Conservation (phyloP, 768 basidiomycete genomes). For the Stropharia rugosoannulata region DNA sequence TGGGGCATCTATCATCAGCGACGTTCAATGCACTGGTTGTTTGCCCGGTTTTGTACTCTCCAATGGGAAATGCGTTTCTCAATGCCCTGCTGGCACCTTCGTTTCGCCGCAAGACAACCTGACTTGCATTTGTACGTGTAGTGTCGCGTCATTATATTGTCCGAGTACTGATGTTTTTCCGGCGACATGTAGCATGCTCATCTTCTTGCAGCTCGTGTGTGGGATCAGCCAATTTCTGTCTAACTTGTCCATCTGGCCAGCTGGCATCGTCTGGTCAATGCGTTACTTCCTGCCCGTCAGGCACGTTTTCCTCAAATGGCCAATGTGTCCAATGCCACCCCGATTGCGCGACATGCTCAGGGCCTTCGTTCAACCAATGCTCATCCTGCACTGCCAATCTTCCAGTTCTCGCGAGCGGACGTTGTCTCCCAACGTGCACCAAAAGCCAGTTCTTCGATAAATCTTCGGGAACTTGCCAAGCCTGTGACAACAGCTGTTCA, state of each 20-base stretch:
- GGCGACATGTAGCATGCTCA: conserved; percentile 32
- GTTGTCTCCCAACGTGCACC: conserved; percentile 78
- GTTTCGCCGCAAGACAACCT: conserved; percentile 68
- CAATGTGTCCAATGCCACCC: conserved; percentile 79
- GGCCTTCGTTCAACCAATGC: conserved; percentile 79
- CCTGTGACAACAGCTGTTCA: conserved; percentile 76
- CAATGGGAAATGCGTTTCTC: conserved; percentile 64
- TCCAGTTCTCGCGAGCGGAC: conserved; percentile 72
- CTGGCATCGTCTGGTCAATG: conserved; percentile 76
- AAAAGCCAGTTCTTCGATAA: conserved; percentile 72
- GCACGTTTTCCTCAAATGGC: conserved; percentile 63
- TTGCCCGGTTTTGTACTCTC: conserved; percentile 75
- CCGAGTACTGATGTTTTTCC: conserved; percentile 2
- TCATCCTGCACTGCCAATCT: conserved; percentile 62
- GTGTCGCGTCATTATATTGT: background rate
- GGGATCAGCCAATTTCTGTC: conserved; percentile 67
- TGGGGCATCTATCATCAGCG: conserved; percentile 59
- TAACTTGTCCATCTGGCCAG: conserved; percentile 66
- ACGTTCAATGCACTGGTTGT: conserved; percentile 76
- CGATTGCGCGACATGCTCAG: conserved; percentile 83
- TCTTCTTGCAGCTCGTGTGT: conserved; percentile 69
- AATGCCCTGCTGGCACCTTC: conserved; percentile 75
- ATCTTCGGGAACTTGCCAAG: conserved; percentile 59
- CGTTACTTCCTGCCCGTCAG: conserved; percentile 70
- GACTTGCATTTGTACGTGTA: conserved; percentile 67